These are phyloP conservation scores for Aquilaria malaccensis DNA, from an alignment of 345 rosid genomes.

Conservation along the genomic window DNA sequence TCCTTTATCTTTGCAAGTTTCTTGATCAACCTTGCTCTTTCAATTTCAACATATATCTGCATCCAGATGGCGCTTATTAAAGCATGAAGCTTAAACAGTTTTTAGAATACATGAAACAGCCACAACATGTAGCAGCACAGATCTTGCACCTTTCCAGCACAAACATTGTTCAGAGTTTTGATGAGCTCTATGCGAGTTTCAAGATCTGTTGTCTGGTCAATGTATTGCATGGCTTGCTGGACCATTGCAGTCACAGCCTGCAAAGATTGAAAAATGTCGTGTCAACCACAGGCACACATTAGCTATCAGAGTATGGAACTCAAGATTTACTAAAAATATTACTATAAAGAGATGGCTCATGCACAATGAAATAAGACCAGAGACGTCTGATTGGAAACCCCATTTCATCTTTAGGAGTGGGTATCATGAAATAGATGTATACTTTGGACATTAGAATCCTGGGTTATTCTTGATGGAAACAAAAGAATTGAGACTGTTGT, in stretches of 20 bases:
- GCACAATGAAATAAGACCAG: no score
- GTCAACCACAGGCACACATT: constrained; percentile 1
- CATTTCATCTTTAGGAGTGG: no score
- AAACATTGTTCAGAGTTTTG: constrained; percentile 60
- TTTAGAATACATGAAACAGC: neutral
- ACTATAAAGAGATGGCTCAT: no score
- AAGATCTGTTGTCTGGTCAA: constrained; percentile 87
- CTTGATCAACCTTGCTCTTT: constrained; percentile 85
- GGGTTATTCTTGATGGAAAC: no score
- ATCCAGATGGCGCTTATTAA: constrained; percentile 1
- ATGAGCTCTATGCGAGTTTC: constrained; percentile 91
- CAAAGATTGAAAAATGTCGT: neutral
- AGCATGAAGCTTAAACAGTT: neutral
- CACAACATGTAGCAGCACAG: constrained; percentile 2
- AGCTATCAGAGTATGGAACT: neutral
- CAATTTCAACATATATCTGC: constrained; percentile 91
- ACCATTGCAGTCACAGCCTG: constrained; percentile 98
- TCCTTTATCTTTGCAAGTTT: constrained; percentile 92
- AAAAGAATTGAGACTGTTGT: no score
- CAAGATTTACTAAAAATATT: neutral
- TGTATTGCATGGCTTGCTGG: constrained; percentile 95
- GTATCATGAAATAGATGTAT: no score
- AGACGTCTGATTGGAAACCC: no score
- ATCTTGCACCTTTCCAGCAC: constrained; percentile 80
- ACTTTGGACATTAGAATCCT: no score